Base-by-base conservation (phyloP, 2,329 filamentous ascomycete species). In the Talaromyces sp. region DNA sequence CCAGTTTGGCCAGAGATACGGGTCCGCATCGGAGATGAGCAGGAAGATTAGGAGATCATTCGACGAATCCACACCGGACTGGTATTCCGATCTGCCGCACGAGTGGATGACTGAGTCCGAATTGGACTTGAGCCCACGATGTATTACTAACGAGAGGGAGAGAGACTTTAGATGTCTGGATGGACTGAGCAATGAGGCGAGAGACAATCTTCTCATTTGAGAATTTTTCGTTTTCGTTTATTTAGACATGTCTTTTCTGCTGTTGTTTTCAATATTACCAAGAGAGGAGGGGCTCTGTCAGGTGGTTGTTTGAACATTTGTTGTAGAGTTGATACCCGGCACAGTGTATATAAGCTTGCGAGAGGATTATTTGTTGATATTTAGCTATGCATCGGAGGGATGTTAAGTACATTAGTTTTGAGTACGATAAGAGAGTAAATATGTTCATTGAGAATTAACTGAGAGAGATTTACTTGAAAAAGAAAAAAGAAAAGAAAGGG, bases 21-120 rank as follows among this genome's bases (percentile, higher is more conserved):
- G 72, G 0, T 55, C 72, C 43, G 64, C 62, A 5, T 66, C 58
- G 52, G 29, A 41, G 24, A 14, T 31, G n/a, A n/a, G 32, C 6
- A 43, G 38, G 43, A 31, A 56, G n/a, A 21, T 38, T 26, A 41
- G 56, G 24, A 21, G 27, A 21, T 2, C 9, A 35, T 50, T 46
- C 35, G 41, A 58, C 13, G 51, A 51, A 41, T 49, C 31, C 31
- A 19, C 55, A 14, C 61, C 58, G 7, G 49, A 59, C 17, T 68
- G 66, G 55, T 63, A 63, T 38, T 64, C 69, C 4, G 73, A 73
- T 53, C 58, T 72, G 38, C 73, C 74, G 29, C 71, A 72, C 58
- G 75, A 78, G 60, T 78, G 75, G 75, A 27, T 72, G 38, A 64
- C 61, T 1, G 75, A 77, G 59, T 59, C 62, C 9, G 69, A 70